Percentiles rank a stretch among this genome's conserved stretches.
Evolutionary conservation across 768 basidiomycete genomes (phyloP).

Genomic region (Termitomyces eurrhizus): DNA sequence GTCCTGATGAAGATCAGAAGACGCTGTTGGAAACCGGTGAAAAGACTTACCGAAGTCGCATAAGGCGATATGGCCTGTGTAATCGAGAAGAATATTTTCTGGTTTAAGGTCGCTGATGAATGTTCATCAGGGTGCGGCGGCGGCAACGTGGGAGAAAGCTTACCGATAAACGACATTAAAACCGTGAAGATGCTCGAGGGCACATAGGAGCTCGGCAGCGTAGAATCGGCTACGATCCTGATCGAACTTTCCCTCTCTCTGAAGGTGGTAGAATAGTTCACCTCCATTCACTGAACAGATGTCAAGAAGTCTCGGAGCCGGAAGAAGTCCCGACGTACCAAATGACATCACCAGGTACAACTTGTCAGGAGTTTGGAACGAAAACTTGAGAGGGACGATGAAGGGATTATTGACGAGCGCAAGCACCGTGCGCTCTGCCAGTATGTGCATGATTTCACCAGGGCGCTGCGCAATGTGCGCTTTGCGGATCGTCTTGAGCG

Average conservation of each 20-base stretch:
- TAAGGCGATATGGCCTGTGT: conserved; percentile 95
- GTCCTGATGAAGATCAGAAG: conserved; percentile 36
- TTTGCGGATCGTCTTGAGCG: conserved; percentile 96
- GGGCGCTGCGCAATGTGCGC: conserved; percentile 95
- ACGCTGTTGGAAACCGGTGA: background rate
- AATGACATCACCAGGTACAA: conserved; percentile 97
- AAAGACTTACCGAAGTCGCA: conserved; percentile 81
- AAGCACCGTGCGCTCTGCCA: conserved; percentile 94
- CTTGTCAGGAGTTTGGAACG: conserved; percentile 97
- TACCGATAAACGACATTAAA: conserved; percentile 99
- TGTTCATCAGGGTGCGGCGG: background rate
- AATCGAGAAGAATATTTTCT: conserved; percentile 96
- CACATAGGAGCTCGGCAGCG: conserved; percentile 94
- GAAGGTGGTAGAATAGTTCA: conserved; percentile 96
- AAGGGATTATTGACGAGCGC: conserved; percentile 98
- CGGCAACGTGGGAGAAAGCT: background rate
- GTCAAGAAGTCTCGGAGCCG: background rate
- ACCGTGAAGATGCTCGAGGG: conserved; percentile 91
- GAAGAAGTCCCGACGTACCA: conserved; percentile 40
- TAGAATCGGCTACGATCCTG: conserved; percentile 93
- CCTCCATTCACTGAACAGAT: conserved; percentile 84
- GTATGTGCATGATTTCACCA: conserved; percentile 96
- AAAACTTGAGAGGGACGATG: conserved; percentile 98
- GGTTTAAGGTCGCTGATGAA: conserved; percentile 83
- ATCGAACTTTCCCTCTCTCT: conserved; percentile 95